These are phyloP conservation scores for Aspergillus jensenii DNA, from an alignment of 2,329 filamentous ascomycete genomes.

Conservation along the genomic window DNA sequence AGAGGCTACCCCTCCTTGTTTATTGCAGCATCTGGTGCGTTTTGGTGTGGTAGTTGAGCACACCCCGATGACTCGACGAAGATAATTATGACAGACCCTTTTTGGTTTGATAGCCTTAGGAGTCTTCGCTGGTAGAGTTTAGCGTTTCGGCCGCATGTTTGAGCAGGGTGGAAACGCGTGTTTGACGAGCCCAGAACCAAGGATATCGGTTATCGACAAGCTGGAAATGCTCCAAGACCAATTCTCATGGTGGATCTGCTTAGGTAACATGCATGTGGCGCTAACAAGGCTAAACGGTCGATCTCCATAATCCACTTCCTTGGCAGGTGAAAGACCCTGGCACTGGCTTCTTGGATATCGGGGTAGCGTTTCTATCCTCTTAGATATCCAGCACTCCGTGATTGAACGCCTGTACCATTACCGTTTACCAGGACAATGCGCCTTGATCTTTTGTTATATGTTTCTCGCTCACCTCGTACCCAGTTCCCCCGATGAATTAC, in stretches of 20 bases:
- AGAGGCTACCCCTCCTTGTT: no score
- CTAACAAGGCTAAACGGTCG: slow-evolving; percentile 14
- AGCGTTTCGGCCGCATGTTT: not conserved
- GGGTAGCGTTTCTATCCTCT: no score
- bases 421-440: no score
- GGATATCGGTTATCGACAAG: not conserved
- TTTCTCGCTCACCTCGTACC: no score
- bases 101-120: no score
- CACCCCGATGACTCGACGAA: not conserved
- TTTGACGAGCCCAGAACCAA: not conserved
- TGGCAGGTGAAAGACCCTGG: slow-evolving; percentile 10
- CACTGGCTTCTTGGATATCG: not conserved
- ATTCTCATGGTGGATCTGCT: not conserved
- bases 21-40: no score
- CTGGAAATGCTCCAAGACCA: not conserved
- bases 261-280: not conserved
- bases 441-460: no score
- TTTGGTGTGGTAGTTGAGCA: not conserved
- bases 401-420: no score
- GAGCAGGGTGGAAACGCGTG: not conserved
- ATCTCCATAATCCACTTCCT: slow-evolving; percentile 7
- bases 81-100: no score
- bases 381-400: no score
- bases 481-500: no score
- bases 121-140: not conserved